phyloP scores from a whole-genome alignment of 2,329 filamentous ascomycete species.

The Coniochaeta pulveracea region DNA sequence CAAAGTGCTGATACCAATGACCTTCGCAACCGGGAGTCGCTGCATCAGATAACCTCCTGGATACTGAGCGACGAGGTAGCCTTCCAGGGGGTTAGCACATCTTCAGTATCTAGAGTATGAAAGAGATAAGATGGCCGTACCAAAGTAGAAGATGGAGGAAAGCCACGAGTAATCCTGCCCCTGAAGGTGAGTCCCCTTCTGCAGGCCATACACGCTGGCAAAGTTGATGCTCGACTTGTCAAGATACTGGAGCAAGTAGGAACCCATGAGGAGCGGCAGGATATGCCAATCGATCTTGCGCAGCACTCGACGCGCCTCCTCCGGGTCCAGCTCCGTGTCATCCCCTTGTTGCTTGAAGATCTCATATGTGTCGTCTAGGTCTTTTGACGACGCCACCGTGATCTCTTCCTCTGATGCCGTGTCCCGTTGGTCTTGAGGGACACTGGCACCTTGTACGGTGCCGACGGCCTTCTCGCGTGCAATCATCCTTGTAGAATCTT shows the following conservation, averaged over 20 bases:
- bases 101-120: too few species aligned
- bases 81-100: conserved; percentile 10
- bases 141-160: conserved; percentile 7
- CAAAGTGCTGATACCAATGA: conserved; percentile 30
- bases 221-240: conserved; percentile 36
- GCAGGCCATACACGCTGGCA: conserved; percentile 34
- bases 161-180: conserved; percentile 42
- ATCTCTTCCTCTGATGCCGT: neutral
- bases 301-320: conserved; percentile 17
- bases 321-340: conserved; percentile 13
- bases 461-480: neutral
- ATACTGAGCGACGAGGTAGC: conserved; percentile 32
- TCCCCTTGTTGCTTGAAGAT: conserved; percentile 14
- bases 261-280: conserved; percentile 18
- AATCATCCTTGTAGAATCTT: neutral
- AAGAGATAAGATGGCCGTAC: conserved; percentile 9
- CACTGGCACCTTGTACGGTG: neutral
- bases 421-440: neutral
- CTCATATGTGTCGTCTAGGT: conserved; percentile 20
- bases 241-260: conserved; percentile 21
- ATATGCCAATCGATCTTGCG: conserved; percentile 20
- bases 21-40: conserved; percentile 33
- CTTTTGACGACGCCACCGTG: conserved; percentile 4
- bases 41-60: conserved; percentile 34
- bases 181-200: conserved; percentile 31